Conservation (phyloP, 176 grass and related monocot genomes). For the Rhynchospora tenuis region DNA sequence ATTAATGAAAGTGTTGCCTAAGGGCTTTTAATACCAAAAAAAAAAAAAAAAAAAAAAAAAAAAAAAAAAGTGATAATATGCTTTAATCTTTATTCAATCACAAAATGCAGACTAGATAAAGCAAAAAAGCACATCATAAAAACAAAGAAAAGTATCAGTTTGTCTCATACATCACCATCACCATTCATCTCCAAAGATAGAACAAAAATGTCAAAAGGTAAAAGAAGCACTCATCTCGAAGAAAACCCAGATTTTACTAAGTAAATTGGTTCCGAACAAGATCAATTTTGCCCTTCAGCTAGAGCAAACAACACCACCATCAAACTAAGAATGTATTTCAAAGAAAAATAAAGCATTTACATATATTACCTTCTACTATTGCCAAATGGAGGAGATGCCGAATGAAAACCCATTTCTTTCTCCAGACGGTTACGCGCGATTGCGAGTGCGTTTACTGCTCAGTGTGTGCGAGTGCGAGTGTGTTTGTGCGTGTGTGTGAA, state of each 20-base stretch:
- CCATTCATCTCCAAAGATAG: neutral
- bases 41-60: no score
- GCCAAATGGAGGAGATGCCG: constrained; percentile 33
- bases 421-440: no score
- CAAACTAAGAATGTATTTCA: neutral
- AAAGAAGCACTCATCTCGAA: neutral
- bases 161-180: constrained; percentile 9
- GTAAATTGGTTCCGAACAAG: neutral
- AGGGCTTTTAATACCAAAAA: no score
- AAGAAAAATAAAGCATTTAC: neutral
- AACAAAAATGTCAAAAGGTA: neutral
- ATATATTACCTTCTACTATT: constrained; percentile 35
- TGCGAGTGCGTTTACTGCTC: neutral
- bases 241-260: neutral
- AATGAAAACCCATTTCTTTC: constrained; percentile 10
- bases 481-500: neutral
- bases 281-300: neutral
- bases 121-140: neutral
- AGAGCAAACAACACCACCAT: neutral
- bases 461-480: neutral
- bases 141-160: neutral
- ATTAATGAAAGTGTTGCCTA: no score
- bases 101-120: constrained; percentile 2
- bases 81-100: constrained; percentile 24
- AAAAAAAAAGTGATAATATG: no score